These are phyloP conservation scores for Sphaceloma murrayae DNA, from an alignment of 2,329 filamentous ascomycete genomes.

Conservation along the genomic window DNA sequence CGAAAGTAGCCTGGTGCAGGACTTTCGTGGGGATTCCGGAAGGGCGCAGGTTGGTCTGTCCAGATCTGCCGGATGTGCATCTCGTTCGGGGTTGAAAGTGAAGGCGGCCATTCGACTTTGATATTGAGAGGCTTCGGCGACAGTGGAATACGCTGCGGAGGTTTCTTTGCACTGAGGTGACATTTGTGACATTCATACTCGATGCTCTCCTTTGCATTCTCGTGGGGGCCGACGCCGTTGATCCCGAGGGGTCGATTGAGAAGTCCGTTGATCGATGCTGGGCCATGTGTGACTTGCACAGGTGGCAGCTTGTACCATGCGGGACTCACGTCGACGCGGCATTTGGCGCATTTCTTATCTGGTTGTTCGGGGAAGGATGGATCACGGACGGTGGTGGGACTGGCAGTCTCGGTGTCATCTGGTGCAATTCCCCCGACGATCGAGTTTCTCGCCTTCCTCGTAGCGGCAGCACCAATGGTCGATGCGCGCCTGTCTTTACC, in stretches of 20 bases:
- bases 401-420: constrained; percentile 24
- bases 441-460: constrained; percentile 28
- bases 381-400: constrained; percentile 24
- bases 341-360: constrained; percentile 35
- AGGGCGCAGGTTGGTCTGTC: constrained; percentile 6
- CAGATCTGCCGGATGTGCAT: constrained; percentile 4
- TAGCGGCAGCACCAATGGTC: constrained; percentile 24
- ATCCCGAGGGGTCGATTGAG: constrained; percentile 17
- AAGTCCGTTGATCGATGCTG: constrained; percentile 14
- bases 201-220: constrained; percentile 5
- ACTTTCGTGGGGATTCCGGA: not conserved
- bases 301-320: constrained; percentile 38
- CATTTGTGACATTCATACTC: constrained; percentile 16
- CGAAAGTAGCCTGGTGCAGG: not conserved
- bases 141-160: constrained; percentile 11
- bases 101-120: constrained; percentile 10
- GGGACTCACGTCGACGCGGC: constrained; percentile 58
- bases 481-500: constrained; percentile 33
- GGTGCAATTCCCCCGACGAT: constrained; percentile 24
- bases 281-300: constrained; percentile 22
- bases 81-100: constrained; percentile 3
- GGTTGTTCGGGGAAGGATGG: constrained; percentile 27
- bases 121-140: constrained; percentile 14
- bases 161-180: constrained; percentile 9
- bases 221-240: constrained; percentile 20